Base-by-base conservation (phyloP, 768 basidiomycete genomes). In the Artomyces pyxidatus region DNA sequence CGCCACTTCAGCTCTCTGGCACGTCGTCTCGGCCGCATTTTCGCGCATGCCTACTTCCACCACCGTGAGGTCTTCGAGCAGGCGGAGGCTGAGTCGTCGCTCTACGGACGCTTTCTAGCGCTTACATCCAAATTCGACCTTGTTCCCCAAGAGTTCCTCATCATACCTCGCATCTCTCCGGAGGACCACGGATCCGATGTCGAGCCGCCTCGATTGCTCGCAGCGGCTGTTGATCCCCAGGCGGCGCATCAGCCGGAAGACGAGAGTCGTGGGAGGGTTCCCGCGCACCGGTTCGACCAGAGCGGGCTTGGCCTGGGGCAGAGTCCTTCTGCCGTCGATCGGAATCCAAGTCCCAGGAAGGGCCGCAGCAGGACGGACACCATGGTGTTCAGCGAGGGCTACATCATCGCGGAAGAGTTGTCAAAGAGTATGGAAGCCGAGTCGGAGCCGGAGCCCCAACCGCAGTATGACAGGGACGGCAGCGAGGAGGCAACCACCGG, bases 11-110 rank as follows among this genome's bases (percentile, higher is more conserved):
- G 85, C 42, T 90, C 88, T 14, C 82, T 95, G 21, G 89, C 90
- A 17, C 81, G 95, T 0, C 82, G 95, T 12, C 80, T 98, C 1
- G 92, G 92, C 1, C 82, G 95, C 30, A 93, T 97, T 54, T 97
- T 99, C 61, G 89, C 90, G 0, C 95, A 99, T 65, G 92, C 93
- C 2, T 97, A 92, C 71, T 94, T 85, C 69, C 90, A 92, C 63
- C 92, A 95, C 65, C 84, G 89, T 54, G 92, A 93, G 62, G 80
- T 81, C 0, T 95, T 95, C 63, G 85, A 89, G 57, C 86, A 89
- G 62, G 85, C 85, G 26, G 91, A 94, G 68, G 88, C 82, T 6
- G 93, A 96, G 66, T 90, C 86, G 6, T 87, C 87, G 0, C 72
- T 96, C 3, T 94, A 95, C 61, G 84, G 85, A 29, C 85, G 93